Conservation (phyloP, 2,329 filamentous ascomycete species). For the Tolypocladium tropicale region DNA sequence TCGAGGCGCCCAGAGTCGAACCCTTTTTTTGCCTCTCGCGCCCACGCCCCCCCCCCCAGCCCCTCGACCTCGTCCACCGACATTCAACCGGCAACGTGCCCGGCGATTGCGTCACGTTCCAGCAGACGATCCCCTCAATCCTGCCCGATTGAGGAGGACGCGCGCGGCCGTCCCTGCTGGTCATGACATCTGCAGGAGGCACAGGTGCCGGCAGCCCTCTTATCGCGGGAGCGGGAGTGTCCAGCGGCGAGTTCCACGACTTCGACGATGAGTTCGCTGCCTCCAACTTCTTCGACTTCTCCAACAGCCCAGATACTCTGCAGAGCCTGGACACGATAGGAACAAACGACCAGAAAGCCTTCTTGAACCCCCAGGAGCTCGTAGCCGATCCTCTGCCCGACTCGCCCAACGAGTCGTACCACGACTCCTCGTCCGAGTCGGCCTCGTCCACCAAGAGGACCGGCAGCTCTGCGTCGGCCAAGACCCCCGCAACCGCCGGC, state of each 20-base stretch:
- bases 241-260: constrained; percentile 26
- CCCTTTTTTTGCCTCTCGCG: not conserved
- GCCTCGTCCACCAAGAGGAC: constrained; percentile 36
- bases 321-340: constrained; percentile 21
- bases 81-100: not conserved
- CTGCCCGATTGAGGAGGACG: constrained; percentile 8
- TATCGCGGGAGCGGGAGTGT: constrained; percentile 26
- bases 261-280: constrained; percentile 25
- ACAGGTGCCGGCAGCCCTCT: constrained; percentile 25
- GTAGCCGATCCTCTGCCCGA: constrained; percentile 27
- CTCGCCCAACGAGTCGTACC: constrained; percentile 31
- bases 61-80: not conserved
- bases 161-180: constrained; percentile 13
- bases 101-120: not conserved
- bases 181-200: constrained; percentile 23
- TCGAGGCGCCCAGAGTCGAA: not conserved
- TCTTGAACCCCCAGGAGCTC: constrained; percentile 22
- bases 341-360: constrained; percentile 18
- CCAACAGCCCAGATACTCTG: constrained; percentile 26
- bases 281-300: constrained; percentile 23
- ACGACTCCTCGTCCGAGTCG: constrained; percentile 43
- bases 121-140: not conserved
- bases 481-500: constrained; percentile 27
- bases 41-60: not conserved
- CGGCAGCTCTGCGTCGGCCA: constrained; percentile 34